Evolutionary conservation across 257 asterid species (phyloP).

Genomic region (Phtheirospermum japonicum): DNA sequence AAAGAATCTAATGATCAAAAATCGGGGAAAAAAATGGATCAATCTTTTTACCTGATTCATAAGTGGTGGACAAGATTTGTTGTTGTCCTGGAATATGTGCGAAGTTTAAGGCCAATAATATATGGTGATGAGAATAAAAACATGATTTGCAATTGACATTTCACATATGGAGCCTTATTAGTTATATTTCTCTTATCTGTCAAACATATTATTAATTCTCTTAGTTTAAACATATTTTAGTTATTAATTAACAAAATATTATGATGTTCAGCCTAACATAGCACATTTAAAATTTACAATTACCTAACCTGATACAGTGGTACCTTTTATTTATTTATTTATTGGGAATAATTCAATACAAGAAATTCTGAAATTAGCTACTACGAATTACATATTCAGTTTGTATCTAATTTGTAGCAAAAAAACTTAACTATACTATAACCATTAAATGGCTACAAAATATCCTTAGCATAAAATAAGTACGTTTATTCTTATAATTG

Average conservation of each 20-base stretch:
- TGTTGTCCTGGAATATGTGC: slow-evolving; percentile 28
- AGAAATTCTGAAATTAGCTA: too few relatives aligned
- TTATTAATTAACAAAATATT: too few relatives aligned
- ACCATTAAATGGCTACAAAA: too few relatives aligned
- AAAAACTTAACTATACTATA: too few relatives aligned
- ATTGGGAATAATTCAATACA: too few relatives aligned
- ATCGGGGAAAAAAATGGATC: too few relatives aligned
- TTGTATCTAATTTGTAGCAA: too few relatives aligned
- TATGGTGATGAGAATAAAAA: slow-evolving; percentile 19
- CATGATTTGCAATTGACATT: slow-evolving; percentile 23
- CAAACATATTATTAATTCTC: slow-evolving; percentile 1
- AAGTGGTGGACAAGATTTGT: slow-evolving; percentile 23
- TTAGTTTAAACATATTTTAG: background rate
- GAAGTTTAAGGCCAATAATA: slow-evolving; percentile 33
- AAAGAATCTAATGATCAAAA: background rate
- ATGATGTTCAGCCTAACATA: background rate
- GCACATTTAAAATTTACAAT: slow-evolving; percentile 11
- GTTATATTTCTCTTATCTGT: slow-evolving; percentile 26
- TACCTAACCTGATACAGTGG: background rate
- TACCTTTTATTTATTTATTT: too few relatives aligned
- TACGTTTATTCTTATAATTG: too few relatives aligned
- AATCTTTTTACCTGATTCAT: slow-evolving; percentile 41
- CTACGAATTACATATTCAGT: too few relatives aligned
- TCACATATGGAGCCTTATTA: slow-evolving; percentile 9
- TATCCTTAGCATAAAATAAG: too few relatives aligned